Evolutionary conservation across 2,329 filamentous ascomycete genomes (phyloP), one percentile per base, ranked within the genome.

Genomic region (Fusarium nisikadoi): DNA sequence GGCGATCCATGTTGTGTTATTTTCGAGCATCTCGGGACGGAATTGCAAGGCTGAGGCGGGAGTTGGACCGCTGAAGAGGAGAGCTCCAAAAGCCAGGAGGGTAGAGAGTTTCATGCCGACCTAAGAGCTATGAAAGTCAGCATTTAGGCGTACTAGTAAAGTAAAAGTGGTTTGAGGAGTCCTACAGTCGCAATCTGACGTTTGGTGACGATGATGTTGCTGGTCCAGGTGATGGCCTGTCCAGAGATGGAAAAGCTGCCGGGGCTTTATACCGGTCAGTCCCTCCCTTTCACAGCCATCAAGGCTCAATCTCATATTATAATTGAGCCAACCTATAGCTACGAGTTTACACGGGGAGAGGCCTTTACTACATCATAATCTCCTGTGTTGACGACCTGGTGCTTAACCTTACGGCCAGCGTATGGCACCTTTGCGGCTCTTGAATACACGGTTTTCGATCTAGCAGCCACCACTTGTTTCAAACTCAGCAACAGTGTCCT

Each of bases 1-100:
- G 1, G 53, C 41, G 3, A 29, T 27, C 64, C 64, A 65, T 2
- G 52, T 62, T 4, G 64, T 65, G 17, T 58, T 41, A 19, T 67
- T 67, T 10, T 66, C 60, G 19, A 65, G 56, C 14, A 50, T 13
- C 2, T 50, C 17, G 17, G 47, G 47, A 4, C 47, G 47, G 6
- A 35, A 35, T 20, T 10, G n/a, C n/a, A 25, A 25, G 31, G 4
- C 35, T 14, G 65, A 29, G 17, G 47, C 46, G 14, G 36, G 17
- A 9, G 52, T 33, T 5, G 46, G 16, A 9, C 35, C 19, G 9
- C 35, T 9, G 17, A 67, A 29, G 25, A 47, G 60, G 4, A 66
- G 19, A 14, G 49, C 61, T 23, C 31, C 60, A 6, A 65, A 25
- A 2, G 64, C 52, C 1, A 59, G 19, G 9, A 47, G 42, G 8